A percentile compares a stretch with the other conserved stretches of the same genome.
Conservation (phyloP, 1,284 basidiomycete genomes). For the Rugosomyces carneus region DNA sequence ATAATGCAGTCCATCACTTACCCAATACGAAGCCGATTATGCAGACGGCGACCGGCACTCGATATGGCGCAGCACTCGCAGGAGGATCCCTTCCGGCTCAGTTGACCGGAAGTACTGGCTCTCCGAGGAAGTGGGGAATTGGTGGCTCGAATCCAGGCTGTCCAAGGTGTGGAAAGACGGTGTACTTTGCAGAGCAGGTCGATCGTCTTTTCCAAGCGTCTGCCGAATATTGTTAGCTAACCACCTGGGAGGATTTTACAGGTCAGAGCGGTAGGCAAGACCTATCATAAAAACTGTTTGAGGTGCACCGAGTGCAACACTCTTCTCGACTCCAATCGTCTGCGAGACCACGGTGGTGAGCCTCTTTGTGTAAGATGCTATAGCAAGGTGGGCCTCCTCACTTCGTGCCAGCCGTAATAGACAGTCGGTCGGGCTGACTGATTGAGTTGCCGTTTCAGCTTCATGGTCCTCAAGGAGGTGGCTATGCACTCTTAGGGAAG, state of each 20-base stretch:
- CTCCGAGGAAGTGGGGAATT: constrained; percentile 29
- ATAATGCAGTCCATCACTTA: not conserved
- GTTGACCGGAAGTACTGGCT: constrained; percentile 21
- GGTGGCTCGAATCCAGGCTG: constrained; percentile 26
- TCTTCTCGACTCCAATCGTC: constrained; percentile 55
- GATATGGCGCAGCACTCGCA: constrained; percentile 16
- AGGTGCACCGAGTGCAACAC: constrained; percentile 65
- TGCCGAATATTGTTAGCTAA: not conserved
- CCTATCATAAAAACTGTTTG: constrained; percentile 71
- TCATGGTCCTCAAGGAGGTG: constrained; percentile 66
- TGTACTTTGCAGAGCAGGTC: constrained; percentile 39
- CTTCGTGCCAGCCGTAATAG: constrained; percentile 2
- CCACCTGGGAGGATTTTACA: constrained; percentile 41
- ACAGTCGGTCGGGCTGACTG: not conserved
- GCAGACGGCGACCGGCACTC: constrained; percentile 19
- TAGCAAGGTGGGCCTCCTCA: constrained; percentile 45
- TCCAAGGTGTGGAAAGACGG: constrained; percentile 31
- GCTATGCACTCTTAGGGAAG: constrained; percentile 70
- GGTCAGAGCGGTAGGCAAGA: constrained; percentile 72
- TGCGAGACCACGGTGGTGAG: constrained; percentile 68
- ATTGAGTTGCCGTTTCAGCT: constrained; percentile 30
- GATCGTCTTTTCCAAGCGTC: not conserved
- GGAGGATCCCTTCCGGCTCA: constrained; percentile 18
- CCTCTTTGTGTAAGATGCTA: constrained; percentile 69
- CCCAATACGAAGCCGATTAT: constrained; percentile 11